These are phyloP conservation scores for Helicocarpus griseus DNA, from an alignment of 2,329 filamentous ascomycete species.

Conservation along the genomic window DNA sequence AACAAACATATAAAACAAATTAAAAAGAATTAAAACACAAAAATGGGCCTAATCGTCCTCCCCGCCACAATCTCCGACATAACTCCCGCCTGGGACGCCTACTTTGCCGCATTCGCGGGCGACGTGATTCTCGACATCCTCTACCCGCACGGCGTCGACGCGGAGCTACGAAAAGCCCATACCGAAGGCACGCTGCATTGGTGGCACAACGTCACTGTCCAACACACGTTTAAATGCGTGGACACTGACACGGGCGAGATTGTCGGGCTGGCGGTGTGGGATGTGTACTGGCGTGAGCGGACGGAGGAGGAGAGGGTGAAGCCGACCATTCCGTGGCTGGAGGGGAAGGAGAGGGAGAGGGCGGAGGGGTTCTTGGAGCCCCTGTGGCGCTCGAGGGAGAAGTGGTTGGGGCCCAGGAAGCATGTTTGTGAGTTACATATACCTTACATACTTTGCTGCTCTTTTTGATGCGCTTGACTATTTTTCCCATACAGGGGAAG, in stretches of 20 bases:
- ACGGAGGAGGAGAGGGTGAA: constrained; percentile 35
- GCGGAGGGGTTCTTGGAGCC: constrained; percentile 36
- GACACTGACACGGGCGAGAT: constrained; percentile 36
- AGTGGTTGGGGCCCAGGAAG: constrained; percentile 30
- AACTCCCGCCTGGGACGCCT: constrained; percentile 16
- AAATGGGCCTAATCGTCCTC: constrained; percentile 34
- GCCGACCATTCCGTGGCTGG: constrained; percentile 38
- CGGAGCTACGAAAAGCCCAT: constrained; percentile 33
- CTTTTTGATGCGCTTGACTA: no score
- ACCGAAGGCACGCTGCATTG: constrained; percentile 32
- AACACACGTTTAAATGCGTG: constrained; percentile 42
- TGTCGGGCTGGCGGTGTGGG: constrained; percentile 40
- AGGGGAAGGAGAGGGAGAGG: constrained; percentile 34
- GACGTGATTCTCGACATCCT: constrained; percentile 35
- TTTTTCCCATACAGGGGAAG: no score
- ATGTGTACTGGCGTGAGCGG: constrained; percentile 32
- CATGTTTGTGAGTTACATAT: constrained; percentile 33
- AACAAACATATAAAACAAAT: not conserved
- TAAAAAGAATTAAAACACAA: not conserved
- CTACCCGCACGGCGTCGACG: constrained; percentile 22
- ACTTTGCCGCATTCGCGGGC: constrained; percentile 18
- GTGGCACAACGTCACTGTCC: constrained; percentile 29
- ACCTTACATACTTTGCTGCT: constrained; percentile 5
- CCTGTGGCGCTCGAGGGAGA: constrained; percentile 34
- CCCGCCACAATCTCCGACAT: constrained; percentile 21